Base-by-base conservation (phyloP, 108 stramenopile species). In the Fragilariopsis cylindrus region DNA sequence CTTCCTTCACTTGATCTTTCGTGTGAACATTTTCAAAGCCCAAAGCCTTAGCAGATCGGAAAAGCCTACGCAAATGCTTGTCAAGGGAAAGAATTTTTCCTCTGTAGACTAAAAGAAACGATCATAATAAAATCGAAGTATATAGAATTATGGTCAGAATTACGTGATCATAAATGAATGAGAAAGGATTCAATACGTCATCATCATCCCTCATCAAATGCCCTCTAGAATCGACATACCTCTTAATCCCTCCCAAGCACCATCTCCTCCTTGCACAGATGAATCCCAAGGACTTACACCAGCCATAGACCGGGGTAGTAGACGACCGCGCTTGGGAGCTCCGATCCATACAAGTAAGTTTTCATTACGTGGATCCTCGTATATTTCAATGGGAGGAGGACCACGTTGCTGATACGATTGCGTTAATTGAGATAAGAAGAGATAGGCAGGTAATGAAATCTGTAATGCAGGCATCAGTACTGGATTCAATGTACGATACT, bases 211-310 rank as follows among this genome's bases (percentile, higher is more conserved):
- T 52, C 50, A 13, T 13, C 9, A 45, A 30, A 30, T 30, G 30
- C 30, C 30, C 30, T 30, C 30, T 30, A 30, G 30, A 30, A 30
- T 30, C 30, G 30, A 63, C 62, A 44, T 63, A 63, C 62, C 62
- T 63, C 97, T 85, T 18, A 98, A 69, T 52, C 96, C 96, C 72
- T 98, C 97, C 94, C 96, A 94, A 7, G 78, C 75, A 60, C 87
- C 97, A 74, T 98, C 97, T 13, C 97, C 97, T 9, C 96, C 97
- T 83, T 97, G 96, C 3, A 97, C 97, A 47, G 83, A 78, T 4
- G 94, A 96, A 78, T 98, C 97, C 82, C 93, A 96, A 9, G 95
- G 87, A 75, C 82, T 78, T 45, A 98, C 76, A 64, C 83, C 83
- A 5, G 92, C 90, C 72, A 88, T 71, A 6, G 84, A 79, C 21